Evolutionary conservation across 257 asterid genomes (phyloP), one percentile per base, ranked within the genome.

Genomic region (Solanum piurae): DNA sequence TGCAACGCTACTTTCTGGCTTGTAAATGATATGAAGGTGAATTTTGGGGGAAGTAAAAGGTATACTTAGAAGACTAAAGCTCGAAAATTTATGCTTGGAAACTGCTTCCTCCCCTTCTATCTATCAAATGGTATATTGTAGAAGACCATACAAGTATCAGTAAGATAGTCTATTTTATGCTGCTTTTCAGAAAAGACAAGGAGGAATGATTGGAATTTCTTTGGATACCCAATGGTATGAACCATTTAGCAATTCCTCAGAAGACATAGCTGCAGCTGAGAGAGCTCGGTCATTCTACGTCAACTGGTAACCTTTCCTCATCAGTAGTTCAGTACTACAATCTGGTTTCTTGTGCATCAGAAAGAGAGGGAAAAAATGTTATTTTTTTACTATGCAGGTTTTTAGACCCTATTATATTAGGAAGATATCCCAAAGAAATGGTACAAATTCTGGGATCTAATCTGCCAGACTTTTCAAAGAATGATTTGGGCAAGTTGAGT

Each of bases 341-440:
- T 66, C 66, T 66, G 27, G 80, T 62, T 40, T 64, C 76, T 13
- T 25, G 14, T 14, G 60, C 87, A 84, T 74, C 10, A 76, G 68
- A 77, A 37, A 31, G 58, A 80, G 64, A 4, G 0, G 11, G 4
- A 12, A 18, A 66, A 33, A 9, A 36, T 16, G 71, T 12, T 44
- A 0, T 12, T 27, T 2, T 40, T 5, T 69, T 3, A 18, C 79
- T 37, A 69, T 83, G 84, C 92, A 93, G 96, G 95, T 90, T 93
- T 87, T 88, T 92, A 85, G 95, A 93, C 86, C 95, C 96, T 20
- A 86, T 94, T 68, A 83, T 92, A 66, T 89, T 89, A 21, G 95
- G 95, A 88, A 88, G 79, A 86, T 93, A 94, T 93, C 96, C 95
- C 9, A 87, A 71, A 40, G 93, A 93, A 86, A 93, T 93, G 95